Evolutionary conservation across 1,284 basidiomycete genomes (phyloP).

Genomic region (Leccinum glutinopallens): DNA sequence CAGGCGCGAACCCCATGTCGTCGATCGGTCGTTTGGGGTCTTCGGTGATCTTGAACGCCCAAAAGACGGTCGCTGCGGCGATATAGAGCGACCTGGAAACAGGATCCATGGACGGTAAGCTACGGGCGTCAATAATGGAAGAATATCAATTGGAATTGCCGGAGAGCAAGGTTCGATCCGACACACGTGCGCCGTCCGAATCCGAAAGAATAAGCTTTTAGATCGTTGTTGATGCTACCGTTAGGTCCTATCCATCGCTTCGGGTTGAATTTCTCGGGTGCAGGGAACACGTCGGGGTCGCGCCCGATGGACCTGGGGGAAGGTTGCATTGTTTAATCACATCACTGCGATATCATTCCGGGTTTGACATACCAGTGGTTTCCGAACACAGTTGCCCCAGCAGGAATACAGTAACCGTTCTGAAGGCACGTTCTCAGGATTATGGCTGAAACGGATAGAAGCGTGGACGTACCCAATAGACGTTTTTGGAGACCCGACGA

Average conservation of each 20-base stretch:
- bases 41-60: conserved; percentile 55
- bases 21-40: conserved; percentile 57
- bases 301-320: conserved; percentile 48
- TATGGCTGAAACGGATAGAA: background rate
- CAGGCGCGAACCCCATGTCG: conserved; percentile 56
- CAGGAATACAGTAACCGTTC: conserved; percentile 58
- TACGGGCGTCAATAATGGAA: background rate
- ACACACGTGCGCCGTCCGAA: conserved; percentile 65
- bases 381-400: background rate
- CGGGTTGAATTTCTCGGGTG: conserved; percentile 61
- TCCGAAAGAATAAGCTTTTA: conserved; percentile 59
- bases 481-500: conserved; percentile 22
- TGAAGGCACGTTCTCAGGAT: conserved; percentile 22
- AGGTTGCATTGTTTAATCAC: background rate
- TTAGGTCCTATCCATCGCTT: conserved; percentile 56
- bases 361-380: conserved; percentile 46
- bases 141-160: conserved; percentile 19
- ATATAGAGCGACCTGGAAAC: conserved; percentile 54
- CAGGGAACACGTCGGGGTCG: conserved; percentile 58
- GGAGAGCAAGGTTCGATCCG: conserved; percentile 56
- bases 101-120: background rate
- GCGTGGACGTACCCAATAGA: conserved; percentile 22
- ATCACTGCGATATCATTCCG: background rate
- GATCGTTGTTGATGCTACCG: conserved; percentile 49
- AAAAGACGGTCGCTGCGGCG: conserved; percentile 59